phyloP scores from a whole-genome alignment of 495 filamentous ascomycete species.

The Hypoxylon trugodes region DNA sequence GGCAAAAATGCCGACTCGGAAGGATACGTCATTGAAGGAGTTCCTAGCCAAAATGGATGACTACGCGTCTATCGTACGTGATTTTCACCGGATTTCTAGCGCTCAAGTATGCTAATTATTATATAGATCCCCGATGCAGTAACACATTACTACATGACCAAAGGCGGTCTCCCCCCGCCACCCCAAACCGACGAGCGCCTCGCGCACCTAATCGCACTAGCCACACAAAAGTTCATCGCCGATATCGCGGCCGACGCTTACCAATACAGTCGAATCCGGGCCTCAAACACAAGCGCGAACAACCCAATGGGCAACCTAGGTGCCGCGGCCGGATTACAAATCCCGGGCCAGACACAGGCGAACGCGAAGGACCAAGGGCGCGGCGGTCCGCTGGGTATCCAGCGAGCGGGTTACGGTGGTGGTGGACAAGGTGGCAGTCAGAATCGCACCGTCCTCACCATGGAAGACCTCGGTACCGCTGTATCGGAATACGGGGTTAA shows the following conservation, averaged over 20 bases:
- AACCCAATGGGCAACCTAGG: conserved; percentile 89
- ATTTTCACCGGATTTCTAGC: not conserved
- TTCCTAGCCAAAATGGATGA: conserved; percentile 97
- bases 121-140: conserved; percentile 94
- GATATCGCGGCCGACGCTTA: conserved; percentile 98
- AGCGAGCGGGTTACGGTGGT: conserved; percentile 89
- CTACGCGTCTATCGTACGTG: conserved; percentile 91
- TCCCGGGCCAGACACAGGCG: conserved; percentile 65
- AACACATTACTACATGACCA: conserved; percentile 96
- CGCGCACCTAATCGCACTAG: conserved; percentile 90
- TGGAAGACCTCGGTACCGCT: conserved; percentile 98
- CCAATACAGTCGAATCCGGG: conserved; percentile 93
- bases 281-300: conserved; percentile 84
- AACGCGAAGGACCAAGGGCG: conserved; percentile 65
- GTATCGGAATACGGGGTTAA: conserved; percentile 97
- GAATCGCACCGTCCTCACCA: conserved; percentile 93
- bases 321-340: conserved; percentile 75
- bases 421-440: conserved; percentile 90
- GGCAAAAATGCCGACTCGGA: conserved; percentile 70
- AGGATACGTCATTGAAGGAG: conserved; percentile 89
- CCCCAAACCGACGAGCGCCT: conserved; percentile 86
- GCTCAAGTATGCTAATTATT: conserved; percentile 7
- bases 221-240: conserved; percentile 97
- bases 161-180: conserved; percentile 89
- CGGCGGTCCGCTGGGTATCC: conserved; percentile 80